phyloP scores from a whole-genome alignment of 1,139 yeast species.

The Casaregolazyma lundiana region DNA sequence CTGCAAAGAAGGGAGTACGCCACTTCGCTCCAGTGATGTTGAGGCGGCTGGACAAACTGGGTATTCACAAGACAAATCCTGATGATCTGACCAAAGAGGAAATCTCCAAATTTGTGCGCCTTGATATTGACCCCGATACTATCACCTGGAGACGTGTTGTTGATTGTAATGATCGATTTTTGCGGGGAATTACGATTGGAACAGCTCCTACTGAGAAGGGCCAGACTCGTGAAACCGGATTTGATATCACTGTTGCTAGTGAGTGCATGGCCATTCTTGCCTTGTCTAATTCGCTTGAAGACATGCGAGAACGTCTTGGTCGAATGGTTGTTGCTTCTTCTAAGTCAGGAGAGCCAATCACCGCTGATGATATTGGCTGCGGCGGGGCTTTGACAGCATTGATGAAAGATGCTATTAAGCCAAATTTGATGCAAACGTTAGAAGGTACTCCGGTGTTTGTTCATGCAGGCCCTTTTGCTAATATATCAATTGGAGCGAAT shows the following conservation, averaged over 20 bases:
- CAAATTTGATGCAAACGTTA: slow-evolving; percentile 94
- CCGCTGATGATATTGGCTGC: slow-evolving; percentile 94
- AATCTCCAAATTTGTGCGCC: slow-evolving; percentile 66
- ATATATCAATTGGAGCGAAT: slow-evolving; percentile 94
- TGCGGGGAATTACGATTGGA: slow-evolving; percentile 89
- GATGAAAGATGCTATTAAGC: slow-evolving; percentile 94
- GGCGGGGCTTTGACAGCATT: slow-evolving; percentile 97
- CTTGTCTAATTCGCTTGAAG: slow-evolving; percentile 73
- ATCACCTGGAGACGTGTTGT: slow-evolving; percentile 97
- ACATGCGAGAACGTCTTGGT: slow-evolving; percentile 88
- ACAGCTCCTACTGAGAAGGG: slow-evolving; percentile 96
- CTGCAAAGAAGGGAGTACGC: slow-evolving; percentile 78
- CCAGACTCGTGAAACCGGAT: slow-evolving; percentile 81
- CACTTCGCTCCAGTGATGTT: slow-evolving; percentile 74
- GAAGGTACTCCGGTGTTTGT: slow-evolving; percentile 98
- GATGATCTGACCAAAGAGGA: slow-evolving; percentile 79
- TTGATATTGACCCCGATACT: slow-evolving; percentile 89
- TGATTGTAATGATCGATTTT: slow-evolving; percentile 90
- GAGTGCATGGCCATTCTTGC: slow-evolving; percentile 98
- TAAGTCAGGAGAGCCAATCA: slow-evolving; percentile 77
- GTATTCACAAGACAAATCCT: slow-evolving; percentile 77
- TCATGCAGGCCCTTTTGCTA: slow-evolving; percentile 98
- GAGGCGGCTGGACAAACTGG: slow-evolving; percentile 72
- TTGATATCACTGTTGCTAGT: slow-evolving; percentile 94
- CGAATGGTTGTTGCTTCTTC: slow-evolving; percentile 86